Conservation (phyloP, 2,329 filamentous ascomycete genomes). For the Aspergillus sp. region DNA sequence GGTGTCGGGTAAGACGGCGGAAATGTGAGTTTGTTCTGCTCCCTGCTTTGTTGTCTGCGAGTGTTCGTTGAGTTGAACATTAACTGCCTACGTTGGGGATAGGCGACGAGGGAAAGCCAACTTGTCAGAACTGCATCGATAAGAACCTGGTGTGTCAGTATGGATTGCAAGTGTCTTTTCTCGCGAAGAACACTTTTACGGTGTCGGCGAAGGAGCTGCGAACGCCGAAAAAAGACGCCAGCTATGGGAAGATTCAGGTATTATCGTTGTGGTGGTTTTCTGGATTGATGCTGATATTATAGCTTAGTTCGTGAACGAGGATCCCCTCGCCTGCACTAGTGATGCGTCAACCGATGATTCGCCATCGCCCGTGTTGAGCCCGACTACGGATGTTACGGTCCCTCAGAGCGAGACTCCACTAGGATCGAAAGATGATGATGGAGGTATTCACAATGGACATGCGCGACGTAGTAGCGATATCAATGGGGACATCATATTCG, state of each 20-base stretch:
- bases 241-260: slow-evolving; percentile 23
- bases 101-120: slow-evolving; percentile 55
- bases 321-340: slow-evolving; percentile 7
- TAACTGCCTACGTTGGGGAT: background rate
- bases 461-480: background rate
- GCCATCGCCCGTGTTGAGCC: slow-evolving; percentile 1
- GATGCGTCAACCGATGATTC: slow-evolving; percentile 10
- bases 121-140: slow-evolving; percentile 49
- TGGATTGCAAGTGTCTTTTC: slow-evolving; percentile 48
- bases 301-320: slow-evolving; percentile 28
- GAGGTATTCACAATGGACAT: background rate
- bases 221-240: background rate
- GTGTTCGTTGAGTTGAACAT: too few species aligned
- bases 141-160: slow-evolving; percentile 52
- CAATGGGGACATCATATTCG: background rate
- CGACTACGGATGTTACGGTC: background rate
- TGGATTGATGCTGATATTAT: background rate
- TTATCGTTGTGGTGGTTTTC: too few species aligned
- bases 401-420: background rate
- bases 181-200: slow-evolving; percentile 51
- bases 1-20: slow-evolving; percentile 49
- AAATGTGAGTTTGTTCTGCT: slow-evolving; percentile 42
- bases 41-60: background rate
- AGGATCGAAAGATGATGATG: background rate
- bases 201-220: slow-evolving; percentile 22